Evolutionary conservation across 192 early-diverging fungal species (phyloP).

Genomic region (Helicostylum pulchrum): DNA sequence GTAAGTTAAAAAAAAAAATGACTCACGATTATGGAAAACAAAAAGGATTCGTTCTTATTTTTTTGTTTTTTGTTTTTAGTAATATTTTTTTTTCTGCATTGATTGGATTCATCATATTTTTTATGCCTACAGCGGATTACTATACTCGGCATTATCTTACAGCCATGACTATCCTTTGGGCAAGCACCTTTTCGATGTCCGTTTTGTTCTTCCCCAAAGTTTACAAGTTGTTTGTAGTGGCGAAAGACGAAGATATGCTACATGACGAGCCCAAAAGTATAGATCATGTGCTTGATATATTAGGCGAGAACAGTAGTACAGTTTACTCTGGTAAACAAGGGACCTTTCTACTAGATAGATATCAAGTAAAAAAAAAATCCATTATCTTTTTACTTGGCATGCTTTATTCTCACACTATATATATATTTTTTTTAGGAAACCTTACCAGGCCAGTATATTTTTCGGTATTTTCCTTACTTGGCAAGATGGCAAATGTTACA

Average conservation of each 20-base stretch:
- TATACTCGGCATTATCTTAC: slow-evolving; percentile 42
- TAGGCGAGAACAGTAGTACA: not conserved
- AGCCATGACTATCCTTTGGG: slow-evolving; percentile 41
- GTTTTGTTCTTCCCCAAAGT: slow-evolving; percentile 47
- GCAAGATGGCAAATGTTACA: slow-evolving; percentile 47
- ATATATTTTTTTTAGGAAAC: slow-evolving; percentile 25
- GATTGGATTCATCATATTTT: slow-evolving; percentile 41
- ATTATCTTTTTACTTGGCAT: not conserved
- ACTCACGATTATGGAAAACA: not conserved
- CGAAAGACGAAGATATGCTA: not conserved
- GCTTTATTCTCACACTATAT: not conserved
- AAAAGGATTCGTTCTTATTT: not conserved
- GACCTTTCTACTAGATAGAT: not conserved
- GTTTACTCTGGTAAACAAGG: slow-evolving; percentile 4
- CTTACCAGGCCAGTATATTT: slow-evolving; percentile 39
- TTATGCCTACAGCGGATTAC: slow-evolving; percentile 38
- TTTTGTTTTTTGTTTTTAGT: too few relatives aligned
- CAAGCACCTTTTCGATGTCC: slow-evolving; percentile 45
- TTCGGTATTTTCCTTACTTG: slow-evolving; percentile 40
- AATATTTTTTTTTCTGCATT: slow-evolving; percentile 45
- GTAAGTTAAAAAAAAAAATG: slow-evolving; percentile 31
- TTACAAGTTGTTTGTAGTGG: slow-evolving; percentile 5
- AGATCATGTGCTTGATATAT: slow-evolving; percentile 14
- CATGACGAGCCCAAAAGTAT: slow-evolving; percentile 17
- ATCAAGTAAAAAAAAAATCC: slow-evolving; percentile 14